These are phyloP conservation scores for Sugiyamaella boreocaroliniensis DNA, from an alignment of 805 yeast genomes.

Conservation along the genomic window DNA sequence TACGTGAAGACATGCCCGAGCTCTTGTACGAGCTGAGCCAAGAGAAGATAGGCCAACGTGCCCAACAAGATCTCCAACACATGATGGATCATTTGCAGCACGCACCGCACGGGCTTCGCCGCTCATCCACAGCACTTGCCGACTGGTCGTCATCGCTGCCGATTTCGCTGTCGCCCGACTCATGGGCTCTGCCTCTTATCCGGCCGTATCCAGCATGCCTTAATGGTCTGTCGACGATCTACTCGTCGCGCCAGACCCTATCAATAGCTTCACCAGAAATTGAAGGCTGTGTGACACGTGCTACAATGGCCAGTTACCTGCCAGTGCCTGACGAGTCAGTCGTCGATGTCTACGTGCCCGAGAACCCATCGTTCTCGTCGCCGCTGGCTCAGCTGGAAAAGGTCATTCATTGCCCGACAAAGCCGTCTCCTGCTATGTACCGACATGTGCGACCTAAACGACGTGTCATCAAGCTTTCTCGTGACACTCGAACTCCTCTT, in stretches of 20 bases:
- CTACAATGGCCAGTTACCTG: background rate
- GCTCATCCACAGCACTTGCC: background rate
- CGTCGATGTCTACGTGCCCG: background rate
- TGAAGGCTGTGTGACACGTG: constrained; percentile 3
- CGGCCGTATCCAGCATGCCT: background rate
- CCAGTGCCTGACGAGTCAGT: background rate
- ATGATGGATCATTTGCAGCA: background rate
- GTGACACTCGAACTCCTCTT: background rate
- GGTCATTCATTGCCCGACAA: background rate
- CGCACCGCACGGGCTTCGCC: background rate
- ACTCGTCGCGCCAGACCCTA: background rate
- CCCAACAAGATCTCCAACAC: background rate
- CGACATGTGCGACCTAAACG: background rate
- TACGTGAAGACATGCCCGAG: constrained; percentile 32
- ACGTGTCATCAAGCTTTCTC: constrained; percentile 4
- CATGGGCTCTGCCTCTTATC: background rate
- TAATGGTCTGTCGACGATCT: background rate
- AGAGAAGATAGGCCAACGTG: background rate
- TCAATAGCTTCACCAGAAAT: background rate
- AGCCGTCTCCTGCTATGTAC: background rate
- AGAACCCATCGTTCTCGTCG: background rate
- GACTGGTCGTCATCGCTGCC: background rate
- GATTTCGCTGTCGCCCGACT: background rate
- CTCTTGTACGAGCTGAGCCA: constrained; percentile 25
- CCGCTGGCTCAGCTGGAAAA: background rate